Base-by-base conservation (phyloP, 805 yeast genomes). In the Kuraishia molischiana region DNA sequence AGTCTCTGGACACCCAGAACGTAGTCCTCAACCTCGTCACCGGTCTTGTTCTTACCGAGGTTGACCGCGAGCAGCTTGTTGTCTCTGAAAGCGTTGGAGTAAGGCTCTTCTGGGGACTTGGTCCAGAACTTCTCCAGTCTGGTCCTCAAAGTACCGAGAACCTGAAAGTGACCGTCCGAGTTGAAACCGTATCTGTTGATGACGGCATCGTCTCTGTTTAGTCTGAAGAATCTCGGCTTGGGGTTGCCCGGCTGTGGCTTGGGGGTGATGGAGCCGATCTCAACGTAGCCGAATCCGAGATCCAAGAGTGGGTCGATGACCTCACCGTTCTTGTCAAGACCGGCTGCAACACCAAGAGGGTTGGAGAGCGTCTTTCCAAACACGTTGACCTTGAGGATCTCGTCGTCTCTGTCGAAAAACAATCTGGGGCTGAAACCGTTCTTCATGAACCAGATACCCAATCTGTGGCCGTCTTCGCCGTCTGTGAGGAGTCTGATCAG, bases 141-240 rank as follows among this genome's bases (percentile, higher is more conserved):
- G 30, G 72, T 48, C 46, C 78, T 71, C 50, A 89, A 66, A n/a
- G 79, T 69, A 2, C 76, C 75, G 38, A 79, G 61, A 19, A 89
- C 95, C 24, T 62, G 71, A 45, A 75, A 73, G 54, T 87, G 96
- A 32, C 97, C 97, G 35, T 74, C 71, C 3, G 97, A 87, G 54
- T 90, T 90, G 69, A 90, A 89, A 2, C 97, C 97, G 54, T 89
- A 90, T 44, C 97, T 71, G 63, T 90, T 90, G 48, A 89, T 85
- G 31, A 90, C 95, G 4, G 97, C 96, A 39, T 76, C 82, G 56
- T 90, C 97, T 45, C 74, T 66, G 4, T 83, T 76, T 41, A 90
- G 67, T 49, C 97, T 74, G 66, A 89, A 90, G 51, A 90, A 85
- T 41, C 97, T 70, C 18, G 97, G 97, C 49, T 63, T 56, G n/a